A percentile compares a stretch with the other conserved stretches of the same genome.
Conservation (phyloP, 192 early-diverging fungal species). For the Backusella tarrabulga region DNA sequence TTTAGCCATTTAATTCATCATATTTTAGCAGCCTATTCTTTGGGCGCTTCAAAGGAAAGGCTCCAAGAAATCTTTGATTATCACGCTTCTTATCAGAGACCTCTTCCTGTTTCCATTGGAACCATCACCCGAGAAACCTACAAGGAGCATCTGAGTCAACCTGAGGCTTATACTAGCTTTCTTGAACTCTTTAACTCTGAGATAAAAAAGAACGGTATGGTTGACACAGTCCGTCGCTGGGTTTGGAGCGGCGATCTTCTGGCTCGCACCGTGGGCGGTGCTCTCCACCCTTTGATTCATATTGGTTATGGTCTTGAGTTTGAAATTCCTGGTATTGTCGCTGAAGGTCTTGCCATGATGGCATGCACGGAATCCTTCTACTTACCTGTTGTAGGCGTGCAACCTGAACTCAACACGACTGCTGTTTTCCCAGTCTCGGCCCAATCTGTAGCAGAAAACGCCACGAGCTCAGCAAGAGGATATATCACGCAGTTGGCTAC, state of each 20-base stretch:
- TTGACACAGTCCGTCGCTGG: constrained; percentile 40
- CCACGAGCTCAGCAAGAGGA: background rate
- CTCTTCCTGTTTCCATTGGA: constrained; percentile 20
- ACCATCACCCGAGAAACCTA: constrained; percentile 41
- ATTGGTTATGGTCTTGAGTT: constrained; percentile 65
- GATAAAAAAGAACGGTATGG: constrained; percentile 38
- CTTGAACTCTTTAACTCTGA: constrained; percentile 48
- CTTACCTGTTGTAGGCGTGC: constrained; percentile 10
- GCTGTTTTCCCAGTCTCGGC: background rate
- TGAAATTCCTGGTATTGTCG: constrained; percentile 48
- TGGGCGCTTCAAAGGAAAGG: constrained; percentile 49
- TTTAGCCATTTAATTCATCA: constrained; percentile 51
- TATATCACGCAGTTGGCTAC: background rate
- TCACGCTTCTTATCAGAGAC: constrained; percentile 35
- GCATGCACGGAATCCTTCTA: constrained; percentile 39
- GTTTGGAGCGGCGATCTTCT: constrained; percentile 45
- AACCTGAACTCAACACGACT: constrained; percentile 2
- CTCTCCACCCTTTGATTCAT: constrained; percentile 62
- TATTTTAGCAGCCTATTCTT: constrained; percentile 51
- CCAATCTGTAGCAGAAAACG: background rate
- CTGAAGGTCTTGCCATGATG: constrained; percentile 50
- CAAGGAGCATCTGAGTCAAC: constrained; percentile 34
- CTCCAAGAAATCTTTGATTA: constrained; percentile 50
- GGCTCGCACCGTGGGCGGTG: constrained; percentile 45
- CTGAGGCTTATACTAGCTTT: constrained; percentile 44